Percentiles rank a stretch among this genome's conserved stretches.
phyloP scores from a whole-genome alignment of 2,329 filamentous ascomycete species.

The Lachnellula occidentalis region DNA sequence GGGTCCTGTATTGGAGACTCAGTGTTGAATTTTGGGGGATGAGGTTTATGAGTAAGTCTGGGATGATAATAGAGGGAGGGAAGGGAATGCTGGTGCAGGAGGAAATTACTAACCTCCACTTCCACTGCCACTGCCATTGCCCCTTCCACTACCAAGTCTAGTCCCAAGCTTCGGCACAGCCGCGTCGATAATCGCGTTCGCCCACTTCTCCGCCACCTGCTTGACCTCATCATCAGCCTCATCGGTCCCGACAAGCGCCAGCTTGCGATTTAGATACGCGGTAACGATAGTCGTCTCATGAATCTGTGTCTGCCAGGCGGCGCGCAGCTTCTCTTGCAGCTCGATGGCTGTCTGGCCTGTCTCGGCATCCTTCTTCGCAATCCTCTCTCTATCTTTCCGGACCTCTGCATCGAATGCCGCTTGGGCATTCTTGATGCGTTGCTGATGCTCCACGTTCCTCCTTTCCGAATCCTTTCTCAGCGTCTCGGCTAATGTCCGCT shows the following conservation, averaged over 20 bases:
- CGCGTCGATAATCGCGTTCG: neutral
- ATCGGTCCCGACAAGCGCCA: neutral
- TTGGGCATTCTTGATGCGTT: neutral
- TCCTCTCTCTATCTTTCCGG: neutral
- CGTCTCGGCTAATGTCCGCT: neutral
- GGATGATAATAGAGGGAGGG: no score
- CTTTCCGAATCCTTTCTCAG: neutral
- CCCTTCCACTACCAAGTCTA: no score
- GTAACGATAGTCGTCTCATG: slow-evolving; percentile 9
- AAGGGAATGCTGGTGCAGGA: no score
- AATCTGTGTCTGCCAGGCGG: slow-evolving; percentile 9
- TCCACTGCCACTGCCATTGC: no score
- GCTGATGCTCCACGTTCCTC: neutral
- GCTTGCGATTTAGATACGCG: slow-evolving; percentile 4
- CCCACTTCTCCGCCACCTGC: neutral
- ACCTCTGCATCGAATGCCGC: neutral
- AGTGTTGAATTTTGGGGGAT: no score
- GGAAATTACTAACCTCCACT: no score
- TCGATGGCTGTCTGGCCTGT: neutral
- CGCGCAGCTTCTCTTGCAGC: slow-evolving; percentile 6
- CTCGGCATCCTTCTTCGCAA: neutral
- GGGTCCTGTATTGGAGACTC: no score
- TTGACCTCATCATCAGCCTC: neutral
- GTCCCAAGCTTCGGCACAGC: neutral
- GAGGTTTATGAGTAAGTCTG: no score